Percentiles rank a stretch among this genome's conserved stretches.
phyloP scores from a whole-genome alignment of 495 filamentous ascomycete species.

The Tuber umbilicatum region DNA sequence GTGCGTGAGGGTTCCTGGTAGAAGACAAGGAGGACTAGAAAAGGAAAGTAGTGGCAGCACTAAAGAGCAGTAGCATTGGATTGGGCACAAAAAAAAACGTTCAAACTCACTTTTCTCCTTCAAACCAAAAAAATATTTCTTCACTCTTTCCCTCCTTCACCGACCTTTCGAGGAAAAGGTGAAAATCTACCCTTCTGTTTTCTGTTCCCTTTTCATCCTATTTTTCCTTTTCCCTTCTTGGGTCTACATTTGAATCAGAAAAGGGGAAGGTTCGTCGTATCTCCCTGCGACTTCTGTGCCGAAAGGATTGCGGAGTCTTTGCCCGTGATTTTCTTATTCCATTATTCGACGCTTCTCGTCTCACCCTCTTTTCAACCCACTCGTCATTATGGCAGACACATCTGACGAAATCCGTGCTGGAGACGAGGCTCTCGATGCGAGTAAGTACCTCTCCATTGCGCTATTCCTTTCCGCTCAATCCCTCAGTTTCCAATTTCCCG shows the following conservation, averaged over 20 bases:
- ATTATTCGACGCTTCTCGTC: background rate
- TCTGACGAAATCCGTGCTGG: constrained; percentile 45
- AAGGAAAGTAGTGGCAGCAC: background rate
- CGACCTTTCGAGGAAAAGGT: constrained; percentile 6
- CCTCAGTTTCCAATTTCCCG: background rate
- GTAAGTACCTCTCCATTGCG: constrained; percentile 20
- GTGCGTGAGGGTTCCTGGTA: background rate
- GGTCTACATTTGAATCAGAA: background rate
- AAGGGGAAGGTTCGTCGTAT: constrained; percentile 1
- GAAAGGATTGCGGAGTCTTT: background rate
- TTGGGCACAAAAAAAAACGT: background rate
- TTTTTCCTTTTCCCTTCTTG: background rate
- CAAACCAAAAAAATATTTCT: background rate
- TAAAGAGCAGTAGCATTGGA: background rate
- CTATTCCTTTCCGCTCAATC: background rate
- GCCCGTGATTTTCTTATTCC: background rate
- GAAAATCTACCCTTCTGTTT: background rate
- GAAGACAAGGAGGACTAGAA: background rate
- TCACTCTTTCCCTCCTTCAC: background rate
- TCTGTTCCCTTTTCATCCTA: background rate
- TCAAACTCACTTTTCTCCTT: background rate
- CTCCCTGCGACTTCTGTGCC: background rate
- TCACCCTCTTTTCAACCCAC: constrained; percentile 11
- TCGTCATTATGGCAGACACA: constrained; percentile 27
- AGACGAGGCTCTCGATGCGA: constrained; percentile 47